Conservation (phyloP, 163 green algal genomes). For the Scenedesmus sp. region DNA sequence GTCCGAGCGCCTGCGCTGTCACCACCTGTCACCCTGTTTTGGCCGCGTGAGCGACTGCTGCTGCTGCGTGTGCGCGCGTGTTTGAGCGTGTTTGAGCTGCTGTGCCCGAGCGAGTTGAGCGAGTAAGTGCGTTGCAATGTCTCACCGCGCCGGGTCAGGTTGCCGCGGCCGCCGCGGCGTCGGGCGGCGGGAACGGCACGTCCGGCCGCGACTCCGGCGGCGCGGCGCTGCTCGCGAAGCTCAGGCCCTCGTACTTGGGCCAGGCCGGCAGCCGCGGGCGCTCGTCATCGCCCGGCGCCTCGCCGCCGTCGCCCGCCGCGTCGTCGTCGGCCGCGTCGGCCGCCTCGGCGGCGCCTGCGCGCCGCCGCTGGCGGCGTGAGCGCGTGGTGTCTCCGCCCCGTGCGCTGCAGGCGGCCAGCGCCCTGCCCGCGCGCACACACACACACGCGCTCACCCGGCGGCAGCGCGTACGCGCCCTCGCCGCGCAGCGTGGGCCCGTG, state of each 20-base stretch:
- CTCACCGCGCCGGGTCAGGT: no score
- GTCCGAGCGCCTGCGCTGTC: no score
- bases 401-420: background rate
- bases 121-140: no score
- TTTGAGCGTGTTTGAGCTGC: no score
- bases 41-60: no score
- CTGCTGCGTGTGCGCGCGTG: no score
- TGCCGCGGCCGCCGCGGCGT: no score
- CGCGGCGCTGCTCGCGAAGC: slow-evolving; percentile 28
- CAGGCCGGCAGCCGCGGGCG: slow-evolving; percentile 59
- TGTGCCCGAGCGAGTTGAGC: no score
- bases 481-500: slow-evolving; percentile 64
- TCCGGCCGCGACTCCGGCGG: slow-evolving; percentile 54
- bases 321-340: slow-evolving; percentile 51
- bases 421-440: background rate
- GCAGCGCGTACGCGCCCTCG: slow-evolving; percentile 64
- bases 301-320: background rate
- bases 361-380: background rate
- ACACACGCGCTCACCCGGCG: slow-evolving; percentile 49
- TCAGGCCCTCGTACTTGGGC: slow-evolving; percentile 74
- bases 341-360: slow-evolving; percentile 15
- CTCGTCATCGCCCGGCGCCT: slow-evolving; percentile 40
- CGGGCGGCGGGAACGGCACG: slow-evolving; percentile 62
- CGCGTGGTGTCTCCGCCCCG: background rate
- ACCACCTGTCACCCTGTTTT: no score